Evolutionary conservation across 768 basidiomycete species (phyloP), one percentile per base, ranked within the genome.

Genomic region (Panaeolus papilionaceus): DNA sequence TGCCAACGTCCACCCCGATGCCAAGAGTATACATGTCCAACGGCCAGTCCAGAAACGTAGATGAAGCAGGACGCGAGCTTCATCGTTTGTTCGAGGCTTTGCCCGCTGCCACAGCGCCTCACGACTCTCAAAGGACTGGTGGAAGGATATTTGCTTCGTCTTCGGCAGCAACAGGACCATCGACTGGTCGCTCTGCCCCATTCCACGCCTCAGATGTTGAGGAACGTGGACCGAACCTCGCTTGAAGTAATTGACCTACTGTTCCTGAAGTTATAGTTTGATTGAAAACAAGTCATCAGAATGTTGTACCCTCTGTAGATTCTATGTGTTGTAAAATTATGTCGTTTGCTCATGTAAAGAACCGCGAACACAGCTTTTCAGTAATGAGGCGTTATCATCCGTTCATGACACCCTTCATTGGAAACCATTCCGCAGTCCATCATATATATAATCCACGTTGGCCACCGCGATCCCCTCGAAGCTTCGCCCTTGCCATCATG

Each of bases 31-130:
- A 10, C 33, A 44, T 66, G 61, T 26, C 61, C 9, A 38, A 63
- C 23, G 40, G 40, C 12, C 54, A 58, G 16, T 3, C 33, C 1
- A 7, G 4, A 7, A 18, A 33, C 14, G 20, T 10, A 16, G 38
- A 11, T 12, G 39, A 40, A 44, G 65, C 33, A 33, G 33, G 33
- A 33, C 33, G 33, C 18, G 45, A 68, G 18, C 69, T 75, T 11
- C 75, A 72, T 1, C 68, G 63, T 20, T 63, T 75, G 33, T 62
- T 74, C 23, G 72, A 75, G 38, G 70, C 68, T 10, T 65, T 75
- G 26, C 71, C 73, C 2, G 69, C 70, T 23, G 63, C 61, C 26
- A 38, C 67, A 45, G 11, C 28, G 10, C 38, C 64, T 42, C 47
- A 20, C 11, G 58, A 66, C 26, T 7, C 44, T 37, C 38, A 51